Percentiles rank a stretch among this genome's conserved stretches.
Evolutionary conservation across 495 filamentous ascomycete species (phyloP).

Genomic region (Umbilicaria muhlenbergii): DNA sequence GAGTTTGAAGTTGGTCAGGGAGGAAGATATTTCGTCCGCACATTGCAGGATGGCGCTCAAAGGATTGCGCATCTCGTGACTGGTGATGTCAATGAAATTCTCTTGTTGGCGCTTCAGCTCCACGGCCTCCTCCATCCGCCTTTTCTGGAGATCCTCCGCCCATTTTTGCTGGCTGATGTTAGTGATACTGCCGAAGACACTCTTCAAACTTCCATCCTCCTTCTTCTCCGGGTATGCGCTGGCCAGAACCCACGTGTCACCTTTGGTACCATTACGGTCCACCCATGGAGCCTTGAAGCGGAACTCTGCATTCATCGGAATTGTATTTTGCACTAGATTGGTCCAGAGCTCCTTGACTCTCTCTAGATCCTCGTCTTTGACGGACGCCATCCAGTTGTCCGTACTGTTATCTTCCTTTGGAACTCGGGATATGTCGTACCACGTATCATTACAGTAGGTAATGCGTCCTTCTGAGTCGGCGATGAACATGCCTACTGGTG

Average conservation of each 20-base stretch:
- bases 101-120: slow-evolving; percentile 55
- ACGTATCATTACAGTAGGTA: slow-evolving; percentile 58
- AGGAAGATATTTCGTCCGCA: slow-evolving; percentile 55
- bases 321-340: slow-evolving; percentile 36
- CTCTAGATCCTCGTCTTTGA: slow-evolving; percentile 43
- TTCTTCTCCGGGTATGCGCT: slow-evolving; percentile 52
- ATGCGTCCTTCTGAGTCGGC: slow-evolving; percentile 44
- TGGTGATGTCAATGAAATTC: slow-evolving; percentile 81
- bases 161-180: slow-evolving; percentile 33
- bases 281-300: slow-evolving; percentile 48
- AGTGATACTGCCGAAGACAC: slow-evolving; percentile 46
- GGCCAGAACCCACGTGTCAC: slow-evolving; percentile 58
- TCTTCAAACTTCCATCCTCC: slow-evolving; percentile 40
- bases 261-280: slow-evolving; percentile 36
- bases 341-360: slow-evolving; percentile 38
- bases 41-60: slow-evolving; percentile 69
- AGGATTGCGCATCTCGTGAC: slow-evolving; percentile 78
- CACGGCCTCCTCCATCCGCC: slow-evolving; percentile 46
- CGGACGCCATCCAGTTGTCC: slow-evolving; percentile 48
- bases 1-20: slow-evolving; percentile 29
- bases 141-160: slow-evolving; percentile 34
- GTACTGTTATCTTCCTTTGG: slow-evolving; percentile 30
- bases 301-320: slow-evolving; percentile 46
- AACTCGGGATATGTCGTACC: slow-evolving; percentile 50
- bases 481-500: slow-evolving; percentile 59